These are phyloP conservation scores for Penicillium janthinellum DNA, from an alignment of 2,329 filamentous ascomycete genomes.

Conservation along the genomic window DNA sequence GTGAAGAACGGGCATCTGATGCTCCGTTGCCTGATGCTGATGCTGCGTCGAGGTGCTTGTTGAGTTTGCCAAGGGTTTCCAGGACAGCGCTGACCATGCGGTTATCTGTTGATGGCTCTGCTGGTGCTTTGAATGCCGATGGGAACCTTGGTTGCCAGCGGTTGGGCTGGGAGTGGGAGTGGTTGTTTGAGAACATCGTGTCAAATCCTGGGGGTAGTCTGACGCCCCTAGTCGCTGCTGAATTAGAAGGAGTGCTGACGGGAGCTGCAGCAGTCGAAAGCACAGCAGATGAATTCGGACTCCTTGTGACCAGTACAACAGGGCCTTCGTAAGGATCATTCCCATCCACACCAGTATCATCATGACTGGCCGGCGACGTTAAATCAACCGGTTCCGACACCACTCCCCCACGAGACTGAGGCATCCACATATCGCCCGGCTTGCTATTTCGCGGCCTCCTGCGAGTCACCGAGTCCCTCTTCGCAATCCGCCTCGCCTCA, in stretches of 20 bases:
- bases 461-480: conserved; percentile 34
- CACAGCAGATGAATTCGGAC: conserved; percentile 9
- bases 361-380: conserved; percentile 10
- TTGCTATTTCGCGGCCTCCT: conserved; percentile 28
- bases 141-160: neutral
- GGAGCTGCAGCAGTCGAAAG: conserved; percentile 2
- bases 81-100: conserved; percentile 38
- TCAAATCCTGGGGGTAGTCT: conserved; percentile 43
- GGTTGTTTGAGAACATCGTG: conserved; percentile 39
- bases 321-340: conserved; percentile 4
- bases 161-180: conserved; percentile 5
- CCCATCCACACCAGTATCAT: conserved; percentile 1
- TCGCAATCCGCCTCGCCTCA: conserved; percentile 41
- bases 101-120: conserved; percentile 21
- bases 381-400: neutral
- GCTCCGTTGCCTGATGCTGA: conserved; percentile 15
- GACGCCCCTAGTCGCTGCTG: conserved; percentile 9
- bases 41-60: conserved; percentile 39
- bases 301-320: neutral
- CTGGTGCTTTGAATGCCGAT: conserved; percentile 13
- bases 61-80: conserved; percentile 41
- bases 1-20: conserved; percentile 22
- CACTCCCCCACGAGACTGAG: conserved; percentile 7
- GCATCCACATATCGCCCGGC: conserved; percentile 20
- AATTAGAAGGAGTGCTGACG: conserved; percentile 11